Base-by-base conservation (phyloP, 2,329 filamentous ascomycete genomes). In the Nigrospora sphaerica region DNA sequence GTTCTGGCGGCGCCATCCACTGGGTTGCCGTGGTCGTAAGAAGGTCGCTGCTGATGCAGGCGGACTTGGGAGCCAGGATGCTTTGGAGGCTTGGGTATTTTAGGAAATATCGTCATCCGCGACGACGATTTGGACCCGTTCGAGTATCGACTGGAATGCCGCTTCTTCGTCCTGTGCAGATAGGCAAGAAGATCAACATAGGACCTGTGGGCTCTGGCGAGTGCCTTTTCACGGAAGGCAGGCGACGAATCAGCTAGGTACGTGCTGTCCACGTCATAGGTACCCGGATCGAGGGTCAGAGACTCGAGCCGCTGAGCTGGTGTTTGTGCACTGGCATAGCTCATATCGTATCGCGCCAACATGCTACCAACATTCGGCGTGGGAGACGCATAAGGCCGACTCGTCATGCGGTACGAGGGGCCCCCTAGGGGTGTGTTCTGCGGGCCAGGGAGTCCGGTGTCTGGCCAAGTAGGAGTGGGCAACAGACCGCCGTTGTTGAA, bases 161-260 rank as follows among this genome's bases (percentile, higher is more conserved):
- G 62, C 55, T 73, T 81, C 47, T 79, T 81, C 17, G 70, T 71
- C 44, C 79, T 74, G 50, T 86, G 80, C 7, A 87, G 70, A 52
- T 79, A 80, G 11, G 80, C 68, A 4, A 91, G 67, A 9, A 92
- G 73, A 52, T 88, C 83, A 41, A 86, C 72, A 62, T 91, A 91
- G 32, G 83, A 77, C 53, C 75, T 74, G 60, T 90, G 83, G n/a
- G 86, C 86, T 67, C 81, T 83, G 13, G 77, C 71, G 19, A 90
- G 66, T 3, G 80, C 78, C 52, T 80, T 84, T 52, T 89, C 85
- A 52, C 81, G 83, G 58, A 88, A 88, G 14, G 59, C 45, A 14
- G 64, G 63, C 4, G 64, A 57, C 14, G 60, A 49, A 7, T 63
- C 63, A 12, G 52, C 49, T 12, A 51, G 32, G 11, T 46, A 49